Evolutionary conservation across 169 alveolate species (phyloP).

Genomic region (Amoebophrya sp.): DNA sequence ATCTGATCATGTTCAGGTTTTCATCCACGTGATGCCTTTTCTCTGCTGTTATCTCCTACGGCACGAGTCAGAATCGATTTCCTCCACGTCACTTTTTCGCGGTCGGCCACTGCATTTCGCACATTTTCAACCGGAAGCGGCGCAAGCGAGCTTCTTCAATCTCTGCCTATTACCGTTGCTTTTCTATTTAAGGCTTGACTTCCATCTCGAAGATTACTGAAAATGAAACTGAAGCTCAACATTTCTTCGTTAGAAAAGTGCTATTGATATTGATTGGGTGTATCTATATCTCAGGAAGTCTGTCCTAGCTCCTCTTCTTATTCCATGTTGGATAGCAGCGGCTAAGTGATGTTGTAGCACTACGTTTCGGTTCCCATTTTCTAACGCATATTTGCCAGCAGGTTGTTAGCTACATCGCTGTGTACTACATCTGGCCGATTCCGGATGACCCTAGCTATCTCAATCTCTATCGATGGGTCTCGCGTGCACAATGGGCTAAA

Average conservation of each 20-base stretch:
- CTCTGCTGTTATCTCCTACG: not conserved
- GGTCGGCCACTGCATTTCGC: not conserved
- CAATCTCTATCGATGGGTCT: not conserved
- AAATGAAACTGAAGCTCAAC: too few species aligned
- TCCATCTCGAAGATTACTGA: too few species aligned
- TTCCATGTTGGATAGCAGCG: too few species aligned
- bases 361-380: too few species aligned
- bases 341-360: too few species aligned
- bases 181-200: not conserved
- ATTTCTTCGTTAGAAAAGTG: too few species aligned
- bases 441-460: not conserved
- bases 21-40: constrained; percentile 21
- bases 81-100: not conserved
- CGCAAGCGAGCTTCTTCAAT: not conserved
- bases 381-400: too few species aligned
- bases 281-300: too few species aligned
- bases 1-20: not conserved
- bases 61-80: not conserved
- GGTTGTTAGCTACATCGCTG: not conserved
- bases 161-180: not conserved
- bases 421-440: not conserved
- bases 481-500: not conserved
- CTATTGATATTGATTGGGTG: too few species aligned
- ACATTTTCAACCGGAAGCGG: not conserved
- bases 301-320: too few species aligned